Conservation (phyloP, 1,139 yeast genomes). For the Casaregolazyma lundiana region DNA sequence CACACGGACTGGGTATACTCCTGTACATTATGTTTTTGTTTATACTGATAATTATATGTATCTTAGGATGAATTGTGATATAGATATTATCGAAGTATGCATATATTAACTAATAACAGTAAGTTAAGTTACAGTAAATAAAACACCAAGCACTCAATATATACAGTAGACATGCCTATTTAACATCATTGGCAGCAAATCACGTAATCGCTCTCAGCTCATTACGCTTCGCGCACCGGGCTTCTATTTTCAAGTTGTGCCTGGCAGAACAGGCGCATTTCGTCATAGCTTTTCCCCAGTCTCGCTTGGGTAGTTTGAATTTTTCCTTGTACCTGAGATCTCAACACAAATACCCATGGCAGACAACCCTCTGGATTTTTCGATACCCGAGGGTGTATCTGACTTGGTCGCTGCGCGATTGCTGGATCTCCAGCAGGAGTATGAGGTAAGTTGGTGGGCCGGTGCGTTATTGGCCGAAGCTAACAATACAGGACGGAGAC, state of each 20-base stretch:
- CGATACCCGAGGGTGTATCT: constrained; percentile 40
- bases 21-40: background rate
- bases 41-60: background rate
- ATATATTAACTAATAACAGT: no score
- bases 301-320: background rate
- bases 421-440: constrained; percentile 45
- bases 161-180: no score
- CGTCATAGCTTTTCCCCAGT: background rate
- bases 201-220: no score
- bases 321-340: background rate
- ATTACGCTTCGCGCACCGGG: no score
- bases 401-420: constrained; percentile 37
- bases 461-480: background rate
- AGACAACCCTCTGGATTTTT: constrained; percentile 21
- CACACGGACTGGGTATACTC: no score
- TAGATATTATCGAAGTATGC: background rate
- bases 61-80: background rate
- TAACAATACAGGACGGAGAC: constrained; percentile 48
- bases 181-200: no score
- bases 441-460: constrained; percentile 25
- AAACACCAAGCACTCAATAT: no score
- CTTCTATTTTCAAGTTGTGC: no score
- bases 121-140: no score
- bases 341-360: background rate
- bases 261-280: no score